These are phyloP conservation scores for Hippophae gyantsensis DNA, from an alignment of 306 rosid genomes.

Conservation along the genomic window DNA sequence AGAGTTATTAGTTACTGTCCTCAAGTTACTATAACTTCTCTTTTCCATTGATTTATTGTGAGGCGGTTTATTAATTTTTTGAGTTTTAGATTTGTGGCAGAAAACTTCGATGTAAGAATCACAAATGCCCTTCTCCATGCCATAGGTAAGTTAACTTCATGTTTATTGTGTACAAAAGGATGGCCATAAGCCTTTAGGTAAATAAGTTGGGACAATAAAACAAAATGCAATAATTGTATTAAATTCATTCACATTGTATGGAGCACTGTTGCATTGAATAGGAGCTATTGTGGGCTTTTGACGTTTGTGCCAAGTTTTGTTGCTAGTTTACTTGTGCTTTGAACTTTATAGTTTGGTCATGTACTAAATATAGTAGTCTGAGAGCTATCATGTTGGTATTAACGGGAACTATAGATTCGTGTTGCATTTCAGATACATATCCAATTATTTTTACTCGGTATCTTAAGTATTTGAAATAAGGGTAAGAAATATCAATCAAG, in stretches of 20 bases:
- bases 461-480: no score
- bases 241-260: no score
- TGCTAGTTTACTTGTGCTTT: not conserved
- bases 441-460: not conserved
- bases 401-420: not conserved
- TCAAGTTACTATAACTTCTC: no score
- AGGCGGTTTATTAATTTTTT: constrained; percentile 17
- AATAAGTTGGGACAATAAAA: not conserved
- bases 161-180: constrained; percentile 9
- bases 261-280: no score
- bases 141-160: constrained; percentile 53
- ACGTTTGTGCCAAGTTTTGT: not conserved
- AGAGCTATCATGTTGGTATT: not conserved
- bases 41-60: no score
- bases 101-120: constrained; percentile 86
- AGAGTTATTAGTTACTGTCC: not conserved
- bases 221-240: not conserved
- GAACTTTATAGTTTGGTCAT: not conserved
- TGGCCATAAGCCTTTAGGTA: constrained; percentile 1
- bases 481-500: no score
- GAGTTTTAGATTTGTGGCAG: constrained; percentile 68
- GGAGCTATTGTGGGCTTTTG: no score
- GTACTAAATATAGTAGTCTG: not conserved
- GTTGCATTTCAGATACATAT: not conserved
- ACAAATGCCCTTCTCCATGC: constrained; percentile 92